Percentiles rank a stretch among this genome's conserved stretches.
Conservation (phyloP, 164 flowering plant species). For the Kalanchoe fedtschenkoi region DNA sequence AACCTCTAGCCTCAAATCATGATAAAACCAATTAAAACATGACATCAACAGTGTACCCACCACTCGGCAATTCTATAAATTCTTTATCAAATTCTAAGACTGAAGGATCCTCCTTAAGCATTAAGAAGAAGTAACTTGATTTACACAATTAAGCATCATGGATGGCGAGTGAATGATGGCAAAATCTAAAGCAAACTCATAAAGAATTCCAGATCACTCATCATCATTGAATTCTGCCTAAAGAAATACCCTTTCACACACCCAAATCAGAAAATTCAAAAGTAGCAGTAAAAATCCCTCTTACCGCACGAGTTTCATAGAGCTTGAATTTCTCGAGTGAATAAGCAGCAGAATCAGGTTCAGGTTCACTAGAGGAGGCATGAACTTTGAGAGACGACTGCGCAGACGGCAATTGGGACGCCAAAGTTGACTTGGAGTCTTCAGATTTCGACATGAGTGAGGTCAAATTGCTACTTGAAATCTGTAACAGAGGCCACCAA, state of each 20-base stretch:
- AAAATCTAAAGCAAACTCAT: no score
- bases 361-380: conserved; percentile 33
- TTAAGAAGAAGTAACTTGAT: not conserved
- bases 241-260: not conserved
- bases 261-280: not conserved
- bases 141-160: not conserved
- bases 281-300: not conserved
- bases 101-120: not conserved
- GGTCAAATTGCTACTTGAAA: not conserved
- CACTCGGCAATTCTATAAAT: not conserved
- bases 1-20: not conserved
- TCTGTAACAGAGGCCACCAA: not conserved
- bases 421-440: not conserved
- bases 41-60: not conserved
- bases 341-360: conserved; percentile 45
- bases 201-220: not conserved
- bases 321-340: conserved; percentile 88
- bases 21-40: not conserved
- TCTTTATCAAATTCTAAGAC: no score
- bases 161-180: not conserved
- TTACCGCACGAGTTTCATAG: conserved; percentile 83
- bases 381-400: conserved; percentile 26
- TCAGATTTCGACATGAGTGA: not conserved
- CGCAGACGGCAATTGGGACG: not conserved
- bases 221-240: not conserved